These are phyloP conservation scores for Monilinia aucupariae DNA, from an alignment of 2,329 filamentous ascomycete species.

Conservation along the genomic window DNA sequence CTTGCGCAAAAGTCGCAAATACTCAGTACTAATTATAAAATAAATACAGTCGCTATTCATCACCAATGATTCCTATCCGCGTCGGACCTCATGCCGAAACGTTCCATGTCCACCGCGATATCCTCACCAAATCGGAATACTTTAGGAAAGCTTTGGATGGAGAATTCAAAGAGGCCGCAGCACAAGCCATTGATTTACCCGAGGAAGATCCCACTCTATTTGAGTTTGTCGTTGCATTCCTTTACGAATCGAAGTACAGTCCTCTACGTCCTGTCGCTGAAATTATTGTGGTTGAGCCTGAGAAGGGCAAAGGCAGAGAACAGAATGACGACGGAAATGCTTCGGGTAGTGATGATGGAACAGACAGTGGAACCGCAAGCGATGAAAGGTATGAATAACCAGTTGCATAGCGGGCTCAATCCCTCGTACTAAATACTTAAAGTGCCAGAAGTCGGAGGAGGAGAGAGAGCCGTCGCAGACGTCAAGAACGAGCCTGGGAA, in stretches of 20 bases:
- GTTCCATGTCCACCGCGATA: conserved; percentile 44
- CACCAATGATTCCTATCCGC: conserved; percentile 42
- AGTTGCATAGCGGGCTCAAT: not conserved
- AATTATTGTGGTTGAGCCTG: conserved; percentile 24
- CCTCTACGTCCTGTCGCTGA: conserved; percentile 43
- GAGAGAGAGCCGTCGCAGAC: conserved; percentile 36
- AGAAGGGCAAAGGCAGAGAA: conserved; percentile 43
- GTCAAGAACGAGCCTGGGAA: conserved; percentile 38
- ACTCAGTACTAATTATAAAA: not conserved
- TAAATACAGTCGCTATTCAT: conserved; percentile 40
- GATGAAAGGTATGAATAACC: conserved; percentile 35
- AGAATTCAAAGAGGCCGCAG: conserved; percentile 42
- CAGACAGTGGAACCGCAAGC: conserved; percentile 36
- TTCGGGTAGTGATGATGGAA: conserved; percentile 30
- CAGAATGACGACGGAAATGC: conserved; percentile 29
- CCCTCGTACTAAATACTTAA: conserved; percentile 11
- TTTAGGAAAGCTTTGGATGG: conserved; percentile 47
- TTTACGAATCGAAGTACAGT: conserved; percentile 45
- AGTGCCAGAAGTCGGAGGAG: conserved; percentile 35
- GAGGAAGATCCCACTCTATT: conserved; percentile 49
- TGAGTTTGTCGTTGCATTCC: conserved; percentile 46
- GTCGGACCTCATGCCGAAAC: conserved; percentile 44
- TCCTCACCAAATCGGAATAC: conserved; percentile 44
- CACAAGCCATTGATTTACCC: conserved; percentile 44
- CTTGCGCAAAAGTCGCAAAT: not conserved